phyloP scores from a whole-genome alignment of 78 protist species.

The Tieghemostelium lacteum region DNA sequence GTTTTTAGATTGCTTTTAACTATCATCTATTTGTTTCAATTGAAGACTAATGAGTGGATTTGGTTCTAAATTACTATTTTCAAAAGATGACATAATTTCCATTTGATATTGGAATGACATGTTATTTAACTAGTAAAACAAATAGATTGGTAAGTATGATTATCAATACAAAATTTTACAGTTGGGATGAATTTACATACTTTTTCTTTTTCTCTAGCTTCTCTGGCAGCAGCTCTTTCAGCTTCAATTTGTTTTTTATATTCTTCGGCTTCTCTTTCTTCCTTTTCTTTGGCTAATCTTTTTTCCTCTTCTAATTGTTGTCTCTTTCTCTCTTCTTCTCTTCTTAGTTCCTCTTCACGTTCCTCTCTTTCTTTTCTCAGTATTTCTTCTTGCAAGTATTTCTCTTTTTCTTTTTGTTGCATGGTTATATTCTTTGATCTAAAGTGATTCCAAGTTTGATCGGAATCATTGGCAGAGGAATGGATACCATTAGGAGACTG shows the following conservation, averaged over 20 bases:
- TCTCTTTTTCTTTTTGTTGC: slow-evolving; percentile 56
- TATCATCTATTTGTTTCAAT: slow-evolving; percentile 55
- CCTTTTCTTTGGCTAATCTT: slow-evolving; percentile 27
- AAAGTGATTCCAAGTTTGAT: slow-evolving; percentile 49
- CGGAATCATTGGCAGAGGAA: background rate
- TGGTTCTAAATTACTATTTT: slow-evolving; percentile 23
- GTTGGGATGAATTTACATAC: background rate
- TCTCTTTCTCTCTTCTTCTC: slow-evolving; percentile 60
- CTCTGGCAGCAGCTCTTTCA: slow-evolving; percentile 74
- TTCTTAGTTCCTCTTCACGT: slow-evolving; percentile 42
- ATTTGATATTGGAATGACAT: slow-evolving; percentile 79
- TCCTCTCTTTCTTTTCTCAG: slow-evolving; percentile 51
- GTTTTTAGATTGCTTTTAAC: slow-evolving; percentile 20
- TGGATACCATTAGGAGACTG: slow-evolving; percentile 12
- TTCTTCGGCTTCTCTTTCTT: slow-evolving; percentile 57
- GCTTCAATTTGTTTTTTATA: slow-evolving; percentile 32
- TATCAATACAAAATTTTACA: too few species aligned
- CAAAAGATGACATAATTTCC: slow-evolving; percentile 53
- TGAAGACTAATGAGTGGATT: slow-evolving; percentile 30
- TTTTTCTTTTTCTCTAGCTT: slow-evolving; percentile 74
- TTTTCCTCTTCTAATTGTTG: background rate
- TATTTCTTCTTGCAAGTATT: slow-evolving; percentile 36
- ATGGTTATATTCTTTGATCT: slow-evolving; percentile 50
- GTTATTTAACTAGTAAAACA: background rate
- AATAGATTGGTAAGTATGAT: background rate